Evolutionary conservation across 1,284 basidiomycete genomes (phyloP), one percentile per base, ranked within the genome.

Genomic region (Ustilago bromivora): DNA sequence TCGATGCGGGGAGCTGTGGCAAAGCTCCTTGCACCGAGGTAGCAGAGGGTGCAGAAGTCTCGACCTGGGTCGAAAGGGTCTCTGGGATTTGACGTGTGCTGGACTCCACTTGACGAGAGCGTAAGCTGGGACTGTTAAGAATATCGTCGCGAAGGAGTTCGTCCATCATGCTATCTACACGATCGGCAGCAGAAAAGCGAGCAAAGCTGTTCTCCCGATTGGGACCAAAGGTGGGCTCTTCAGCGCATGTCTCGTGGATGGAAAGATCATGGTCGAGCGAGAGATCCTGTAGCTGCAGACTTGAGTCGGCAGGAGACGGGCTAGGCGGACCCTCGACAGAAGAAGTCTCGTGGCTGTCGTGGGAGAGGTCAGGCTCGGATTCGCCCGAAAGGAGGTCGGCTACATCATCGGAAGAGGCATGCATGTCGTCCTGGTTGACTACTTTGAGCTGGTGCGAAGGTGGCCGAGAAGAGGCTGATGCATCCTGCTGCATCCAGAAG

Each of bases 121-220:
- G 63, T 19, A 66, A 32, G 35, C 55, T 69, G 4, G 76, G 76
- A 32, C 66, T 81, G 71, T 56, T 65, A 46, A 84, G 77, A 17
- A 84, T 72, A n/a, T 82, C 71, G 31, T 78, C 78, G 5, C 77
- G 59, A 4, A 85, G 74, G 23, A 85, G 79, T 68, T 83, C 77
- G 49, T 85, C 83, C 49, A 85, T 79, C 69, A 84, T 76, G 70
- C 78, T 80, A 47, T 84, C 82, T 12, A 84, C 80, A 17, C 82
- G 77, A 36, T 82, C 79, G 10, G 76, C 63, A 13, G 78, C 82
- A 23, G 71, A 75, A 32, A 84, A 69, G 32, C 74, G 66, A 28
- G 63, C 60, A 53, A 71, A 78, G 69, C 76, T 79, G 49, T 57
- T 68, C 28, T 80, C 77, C 6, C 65, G 47, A 38, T 79, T 76